These are phyloP conservation scores for Russula dissimulans DNA, from an alignment of 768 basidiomycete genomes.

Conservation along the genomic window DNA sequence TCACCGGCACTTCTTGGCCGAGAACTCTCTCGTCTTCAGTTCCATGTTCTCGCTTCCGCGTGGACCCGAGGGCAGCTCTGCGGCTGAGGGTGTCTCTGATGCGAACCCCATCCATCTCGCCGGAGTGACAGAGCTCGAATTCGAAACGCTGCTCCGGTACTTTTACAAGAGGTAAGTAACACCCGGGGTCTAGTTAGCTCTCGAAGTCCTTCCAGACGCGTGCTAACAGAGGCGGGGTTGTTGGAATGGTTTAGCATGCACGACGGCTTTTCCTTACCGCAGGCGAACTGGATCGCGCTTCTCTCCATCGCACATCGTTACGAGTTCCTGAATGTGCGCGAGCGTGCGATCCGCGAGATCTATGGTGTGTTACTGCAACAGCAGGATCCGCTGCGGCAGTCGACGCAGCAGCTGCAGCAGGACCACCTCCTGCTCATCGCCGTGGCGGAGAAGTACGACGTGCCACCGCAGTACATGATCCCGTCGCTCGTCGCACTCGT, in stretches of 20 bases:
- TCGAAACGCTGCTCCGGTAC: conserved; percentile 10
- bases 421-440: conserved; percentile 3
- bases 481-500: neutral
- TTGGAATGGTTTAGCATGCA: neutral
- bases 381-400: neutral
- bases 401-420: neutral
- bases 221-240: too few species aligned
- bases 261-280: conserved; percentile 5
- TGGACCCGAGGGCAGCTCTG: neutral
- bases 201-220: too few species aligned
- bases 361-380: neutral
- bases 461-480: neutral
- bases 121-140: conserved; percentile 10
- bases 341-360: conserved; percentile 8
- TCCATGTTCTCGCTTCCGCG: conserved; percentile 7
- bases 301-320: conserved; percentile 9
- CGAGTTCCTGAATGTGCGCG: conserved; percentile 7
- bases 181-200: too few species aligned
- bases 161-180: conserved; percentile 10
- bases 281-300: conserved; percentile 5
- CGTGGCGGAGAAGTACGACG: conserved; percentile 5
- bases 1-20: conserved; percentile 13
- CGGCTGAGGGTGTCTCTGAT: conserved; percentile 5
- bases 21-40: conserved; percentile 9
- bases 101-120: conserved; percentile 8